These are phyloP conservation scores for Eucalyptus caleyi DNA, from an alignment of 345 rosid genomes.

Conservation along the genomic window DNA sequence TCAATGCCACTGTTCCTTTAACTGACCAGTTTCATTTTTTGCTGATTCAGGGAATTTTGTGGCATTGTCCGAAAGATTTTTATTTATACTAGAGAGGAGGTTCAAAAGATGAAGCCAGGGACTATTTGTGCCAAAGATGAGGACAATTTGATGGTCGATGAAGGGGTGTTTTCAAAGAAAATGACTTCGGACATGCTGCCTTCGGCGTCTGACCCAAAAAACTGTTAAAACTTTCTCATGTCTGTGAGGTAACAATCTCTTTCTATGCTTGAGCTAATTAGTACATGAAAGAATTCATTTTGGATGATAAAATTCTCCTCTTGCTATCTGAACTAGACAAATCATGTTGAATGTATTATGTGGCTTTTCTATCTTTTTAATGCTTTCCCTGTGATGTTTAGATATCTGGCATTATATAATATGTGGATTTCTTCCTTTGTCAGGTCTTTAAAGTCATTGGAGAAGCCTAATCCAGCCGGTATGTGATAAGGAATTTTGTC, in stretches of 20 bases:
- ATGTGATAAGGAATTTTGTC: background rate
- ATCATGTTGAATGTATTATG: background rate
- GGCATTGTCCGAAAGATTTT: slow-evolving; percentile 58
- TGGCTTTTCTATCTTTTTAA: background rate
- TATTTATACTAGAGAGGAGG: slow-evolving; percentile 68
- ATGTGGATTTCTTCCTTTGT: background rate
- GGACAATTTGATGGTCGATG: slow-evolving; percentile 15
- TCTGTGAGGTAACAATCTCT: background rate
- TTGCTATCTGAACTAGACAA: background rate
- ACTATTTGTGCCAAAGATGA: slow-evolving; percentile 25
- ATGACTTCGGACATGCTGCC: slow-evolving; percentile 14
- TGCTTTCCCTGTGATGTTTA: background rate
- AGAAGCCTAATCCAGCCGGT: background rate
- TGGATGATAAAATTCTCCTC: background rate
- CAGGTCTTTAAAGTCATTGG: background rate
- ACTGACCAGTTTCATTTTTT: background rate
- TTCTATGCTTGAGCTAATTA: background rate
- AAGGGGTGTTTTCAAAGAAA: slow-evolving; percentile 25
- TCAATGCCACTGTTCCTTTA: background rate
- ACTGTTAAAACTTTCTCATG: background rate
- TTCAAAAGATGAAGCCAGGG: slow-evolving; percentile 64
- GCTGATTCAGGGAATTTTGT: slow-evolving; percentile 56
- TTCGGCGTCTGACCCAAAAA: slow-evolving; percentile 10
- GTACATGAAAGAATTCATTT: background rate
- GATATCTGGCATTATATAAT: background rate